Percentiles rank a stretch among this genome's conserved stretches.
These are phyloP conservation scores for Pelargonium cotyledonis DNA, from an alignment of 441 rosid genomes.

Conservation along the genomic window DNA sequence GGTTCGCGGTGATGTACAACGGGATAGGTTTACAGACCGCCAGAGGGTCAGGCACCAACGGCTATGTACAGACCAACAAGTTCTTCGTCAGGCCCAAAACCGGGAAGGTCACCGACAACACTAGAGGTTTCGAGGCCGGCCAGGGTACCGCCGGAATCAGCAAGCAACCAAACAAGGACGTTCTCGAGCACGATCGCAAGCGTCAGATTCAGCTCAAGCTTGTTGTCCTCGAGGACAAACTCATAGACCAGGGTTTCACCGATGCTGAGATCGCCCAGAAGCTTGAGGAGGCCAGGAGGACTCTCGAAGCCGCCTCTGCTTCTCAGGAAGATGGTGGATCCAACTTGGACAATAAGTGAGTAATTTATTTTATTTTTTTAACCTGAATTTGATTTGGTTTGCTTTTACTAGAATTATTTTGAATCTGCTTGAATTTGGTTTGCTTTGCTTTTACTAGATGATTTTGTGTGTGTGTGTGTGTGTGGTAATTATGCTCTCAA, in stretches of 20 bases:
- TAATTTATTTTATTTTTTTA: background rate
- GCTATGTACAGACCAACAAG: conserved; percentile 79
- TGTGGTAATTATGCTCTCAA: too few relatives aligned
- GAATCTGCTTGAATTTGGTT: background rate
- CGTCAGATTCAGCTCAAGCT: conserved; percentile 86
- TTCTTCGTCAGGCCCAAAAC: conserved; percentile 70
- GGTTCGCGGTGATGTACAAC: conserved; percentile 47
- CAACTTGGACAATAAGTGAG: conserved; percentile 29
- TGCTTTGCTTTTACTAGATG: background rate
- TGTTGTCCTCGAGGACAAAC: conserved; percentile 71
- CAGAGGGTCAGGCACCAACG: conserved; percentile 93
- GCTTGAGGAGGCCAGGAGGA: conserved; percentile 61
- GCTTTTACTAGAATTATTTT: background rate
- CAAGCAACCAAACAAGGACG: conserved; percentile 71
- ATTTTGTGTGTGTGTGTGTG: too few relatives aligned
- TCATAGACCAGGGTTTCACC: conserved; percentile 65
- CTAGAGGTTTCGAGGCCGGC: conserved; percentile 58
- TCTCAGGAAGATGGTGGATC: conserved; percentile 34
- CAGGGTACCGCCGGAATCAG: conserved; percentile 80
- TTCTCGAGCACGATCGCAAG: conserved; percentile 84
- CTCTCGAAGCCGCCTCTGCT: conserved; percentile 53
- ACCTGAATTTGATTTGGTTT: background rate
- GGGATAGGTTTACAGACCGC: conserved; percentile 88
- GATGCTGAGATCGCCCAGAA: conserved; percentile 74
- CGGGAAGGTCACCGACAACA: conserved; percentile 46